phyloP scores from a whole-genome alignment of 805 yeast species.

The Diddensiella transvaalensis region DNA sequence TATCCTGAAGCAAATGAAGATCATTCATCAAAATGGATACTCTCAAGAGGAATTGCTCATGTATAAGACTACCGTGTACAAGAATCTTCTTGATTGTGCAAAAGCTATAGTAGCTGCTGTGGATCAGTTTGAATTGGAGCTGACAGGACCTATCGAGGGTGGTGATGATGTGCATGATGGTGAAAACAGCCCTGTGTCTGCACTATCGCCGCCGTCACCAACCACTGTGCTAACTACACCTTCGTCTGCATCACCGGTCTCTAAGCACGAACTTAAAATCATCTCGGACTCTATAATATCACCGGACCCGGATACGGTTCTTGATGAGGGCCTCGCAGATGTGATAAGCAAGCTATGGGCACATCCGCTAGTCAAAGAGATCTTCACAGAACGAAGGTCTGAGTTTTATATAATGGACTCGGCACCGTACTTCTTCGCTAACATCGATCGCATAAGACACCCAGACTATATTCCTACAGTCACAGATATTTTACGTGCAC shows the following conservation, averaged over 20 bases:
- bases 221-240: conserved; percentile 2
- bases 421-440: conserved; percentile 64
- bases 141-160: conserved; percentile 7
- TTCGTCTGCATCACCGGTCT: conserved; percentile 20
- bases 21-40: conserved; percentile 69
- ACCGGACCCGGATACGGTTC: conserved; percentile 49
- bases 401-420: conserved; percentile 84
- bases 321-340: conserved; percentile 48
- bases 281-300: conserved; percentile 42
- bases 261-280: conserved; percentile 39
- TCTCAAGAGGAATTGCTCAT: conserved; percentile 66
- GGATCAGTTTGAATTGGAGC: conserved; percentile 41
- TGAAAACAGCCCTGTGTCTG: background rate
- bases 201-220: background rate
- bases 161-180: background rate
- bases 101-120: conserved; percentile 68
- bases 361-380: conserved; percentile 55
- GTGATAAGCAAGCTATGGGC: conserved; percentile 52
- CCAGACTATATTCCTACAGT: conserved; percentile 66
- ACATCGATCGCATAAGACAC: conserved; percentile 56
- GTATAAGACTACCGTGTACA: conserved; percentile 74
- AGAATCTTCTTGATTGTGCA: conserved; percentile 73
- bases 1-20: conserved; percentile 76
- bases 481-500: conserved; percentile 76
- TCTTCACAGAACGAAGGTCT: conserved; percentile 48